Evolutionary conservation across 1,284 basidiomycete species (phyloP), one percentile per base, ranked within the genome.

Genomic region (Psilocybe mexicana): DNA sequence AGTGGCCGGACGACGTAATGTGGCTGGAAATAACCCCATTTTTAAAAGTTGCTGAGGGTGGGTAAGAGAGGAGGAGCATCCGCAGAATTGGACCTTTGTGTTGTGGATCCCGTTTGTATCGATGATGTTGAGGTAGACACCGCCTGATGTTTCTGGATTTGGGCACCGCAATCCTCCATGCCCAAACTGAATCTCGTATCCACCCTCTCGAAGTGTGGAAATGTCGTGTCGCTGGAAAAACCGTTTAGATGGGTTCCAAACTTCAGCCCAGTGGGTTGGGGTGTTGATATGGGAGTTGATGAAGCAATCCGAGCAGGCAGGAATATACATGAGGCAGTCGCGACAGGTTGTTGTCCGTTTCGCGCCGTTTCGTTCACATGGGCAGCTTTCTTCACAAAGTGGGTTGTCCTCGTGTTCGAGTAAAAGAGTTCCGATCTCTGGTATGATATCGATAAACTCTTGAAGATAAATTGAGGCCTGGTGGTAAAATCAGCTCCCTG

Each of bases 131-230:
- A 71, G 60, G 1, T 55, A 35, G 18, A 57, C n/a, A 35, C 54
- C 28, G 2, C 18, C 18, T 18, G 47, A 52, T 1, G 18, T 6
- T 5, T 26, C 12, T 23, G 47, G 33, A 18, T 52, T 56, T 3
- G 56, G 62, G 51, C 69, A 70, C 6, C 28, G 14, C 1, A 11
- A 11, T 18, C 65, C 68, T 24, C 28, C 6, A 47, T 71, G 69
- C 2, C 69, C 67, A 6, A 73, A 60, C 5, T 64, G 35, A 23
- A 68, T 59, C 3, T 59, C 38, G 14, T 40, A 43, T 18, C 58
- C 56, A 18, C 18, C 18, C 18, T 18, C 18, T 18, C 18, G 18
- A 18, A 18, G 18, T 18, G 18, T 18, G 18, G 18, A 18, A 18
- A 18, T 18, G 18, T 18, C 18, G 18, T 18, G 18, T 18, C 18